Evolutionary conservation across 768 basidiomycete species (phyloP), one percentile per base, ranked within the genome.

Genomic region (Agrocybe chaxingu): DNA sequence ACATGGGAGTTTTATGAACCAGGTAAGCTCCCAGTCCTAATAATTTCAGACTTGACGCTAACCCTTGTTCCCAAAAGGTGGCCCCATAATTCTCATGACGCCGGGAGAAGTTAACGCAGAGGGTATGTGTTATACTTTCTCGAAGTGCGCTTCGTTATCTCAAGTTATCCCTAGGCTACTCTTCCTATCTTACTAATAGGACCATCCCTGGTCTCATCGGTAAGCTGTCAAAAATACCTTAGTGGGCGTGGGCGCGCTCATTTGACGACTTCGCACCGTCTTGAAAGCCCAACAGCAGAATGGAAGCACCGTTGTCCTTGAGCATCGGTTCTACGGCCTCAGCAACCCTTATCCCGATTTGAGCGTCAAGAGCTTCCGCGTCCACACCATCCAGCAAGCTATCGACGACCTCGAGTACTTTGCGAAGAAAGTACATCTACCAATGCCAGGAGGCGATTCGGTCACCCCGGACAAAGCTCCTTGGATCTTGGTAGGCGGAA

Each of bases 281-380:
- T 24, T 24, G 24, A n/a, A 45, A 73, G 82, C 85, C 8, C 80
- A 85, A 59, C 80, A 83, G 62, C 72, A 85, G 50, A 78, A 77
- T 33, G 87, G 82, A 16, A 80, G 80, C 12, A 75, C 79, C 4
- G 70, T 89, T 54, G 68, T 88, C 29, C 53, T 88, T 19, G 87
- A 89, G 58, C 87, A 89, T 59, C 76, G 88, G 18, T 90, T 84
- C 72, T 89, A 82, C 54, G 87, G 87, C 10, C 66, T 78, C n/a
- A 89, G 86, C 50, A 90, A 87, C 61, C 87, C 87, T 3, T 76
- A 73, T 42, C 69, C 76, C 13, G 74, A 88, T 62, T 74, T 89
- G 24, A 78, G 71, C 32, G 77, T 76, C 30, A 64, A 75, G 57
- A 87, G 82, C 59, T 67, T 89, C 39, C 65, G 68, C 41, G 56